Base-by-base conservation (phyloP, 202 grass and related monocot genomes). In the Zoysia matrella region DNA sequence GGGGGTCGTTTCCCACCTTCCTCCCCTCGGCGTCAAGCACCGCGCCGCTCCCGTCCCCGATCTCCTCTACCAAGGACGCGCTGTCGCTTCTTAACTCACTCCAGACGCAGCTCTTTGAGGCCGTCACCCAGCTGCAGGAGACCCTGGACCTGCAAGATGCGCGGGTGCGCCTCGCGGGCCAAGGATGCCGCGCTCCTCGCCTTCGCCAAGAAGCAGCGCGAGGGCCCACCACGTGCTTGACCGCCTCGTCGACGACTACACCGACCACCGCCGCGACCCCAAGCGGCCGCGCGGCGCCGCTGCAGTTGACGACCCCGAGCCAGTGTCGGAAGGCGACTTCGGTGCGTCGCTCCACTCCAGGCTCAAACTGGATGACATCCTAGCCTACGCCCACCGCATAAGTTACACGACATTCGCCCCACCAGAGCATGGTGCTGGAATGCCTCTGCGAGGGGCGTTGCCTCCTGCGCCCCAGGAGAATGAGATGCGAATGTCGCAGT, bases 391-490 rank as follows among this genome's bases (percentile, higher is more conserved):
- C 3, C 91, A 95, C 61, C 87, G 87, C 70, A 93, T 99, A 77
- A 99, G 96, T 84, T 99, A 92, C 77, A 94, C 96, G 3, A 95
- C 96, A 16, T 99, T 99, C 67, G 96, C 96, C 1, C 96, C 96
- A 2, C 96, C 96, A 4, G 96, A 99, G 85, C 96, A 99, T 13
- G 91, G 92, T 30, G 93, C 93, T 11, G 96, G 96, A 44, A 42
- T 99, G 46, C 96, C 91, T 58, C 89, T 99, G 11, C 90, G 90
- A 4, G 91, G 85, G 2, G 91, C 96, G 2, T 77, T 87, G 36
- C 94, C 96, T 1, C 96, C 96, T 14, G 96, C 93, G 1, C 96
- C 96, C 15, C 96, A 99, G 83, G 96, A 99, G 0, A 89, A 89
- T n/a, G 91, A 99, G 80, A 90, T 99, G 96, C 74, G 96, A 60